Percentiles rank a stretch among this genome's conserved stretches.
Evolutionary conservation across 2,329 filamentous ascomycete species (phyloP).

Genomic region (Fusarium nisikadoi): DNA sequence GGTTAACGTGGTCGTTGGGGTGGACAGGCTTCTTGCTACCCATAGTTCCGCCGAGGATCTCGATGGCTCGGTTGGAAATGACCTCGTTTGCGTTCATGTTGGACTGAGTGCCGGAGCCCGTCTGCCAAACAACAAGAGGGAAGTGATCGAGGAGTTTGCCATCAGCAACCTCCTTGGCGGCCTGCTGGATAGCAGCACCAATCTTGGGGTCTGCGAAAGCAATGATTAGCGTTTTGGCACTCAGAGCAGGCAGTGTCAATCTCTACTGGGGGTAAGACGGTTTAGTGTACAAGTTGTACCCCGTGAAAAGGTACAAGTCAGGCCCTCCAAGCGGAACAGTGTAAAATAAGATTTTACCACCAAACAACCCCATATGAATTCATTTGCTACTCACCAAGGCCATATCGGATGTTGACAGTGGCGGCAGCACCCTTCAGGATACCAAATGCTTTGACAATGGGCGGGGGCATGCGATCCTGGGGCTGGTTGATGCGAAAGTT

Average conservation of each 20-base stretch:
- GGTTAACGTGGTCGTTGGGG: constrained; percentile 99
- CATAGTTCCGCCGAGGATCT: constrained; percentile 94
- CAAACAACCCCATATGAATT: not conserved
- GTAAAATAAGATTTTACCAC: not conserved
- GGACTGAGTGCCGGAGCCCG: constrained; percentile 96
- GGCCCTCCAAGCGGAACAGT: not conserved
- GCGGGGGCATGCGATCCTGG: constrained; percentile 96
- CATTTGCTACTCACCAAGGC: constrained; percentile 71
- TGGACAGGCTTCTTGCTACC: constrained; percentile 98
- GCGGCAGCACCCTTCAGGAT: constrained; percentile 97
- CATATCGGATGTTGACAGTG: constrained; percentile 93
- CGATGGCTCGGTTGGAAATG: constrained; percentile 98
- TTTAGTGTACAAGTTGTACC: not conserved
- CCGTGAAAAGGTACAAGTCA: constrained; percentile 1
- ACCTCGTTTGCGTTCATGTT: constrained; percentile 99
- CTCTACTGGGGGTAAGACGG: not conserved
- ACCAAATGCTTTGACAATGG: constrained; percentile 92
- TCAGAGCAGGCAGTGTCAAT: not conserved
- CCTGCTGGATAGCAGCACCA: constrained; percentile 92
- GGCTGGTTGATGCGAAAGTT: constrained; percentile 99
- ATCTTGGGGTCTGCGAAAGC: constrained; percentile 78
- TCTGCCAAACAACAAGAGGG: constrained; percentile 99
- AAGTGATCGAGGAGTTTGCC: constrained; percentile 97
- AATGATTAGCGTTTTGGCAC: constrained; percentile 3
- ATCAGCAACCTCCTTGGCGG: constrained; percentile 90